These are phyloP conservation scores for Erythrobasidium yunnanense DNA, from an alignment of 768 basidiomycete species.

Conservation along the genomic window DNA sequence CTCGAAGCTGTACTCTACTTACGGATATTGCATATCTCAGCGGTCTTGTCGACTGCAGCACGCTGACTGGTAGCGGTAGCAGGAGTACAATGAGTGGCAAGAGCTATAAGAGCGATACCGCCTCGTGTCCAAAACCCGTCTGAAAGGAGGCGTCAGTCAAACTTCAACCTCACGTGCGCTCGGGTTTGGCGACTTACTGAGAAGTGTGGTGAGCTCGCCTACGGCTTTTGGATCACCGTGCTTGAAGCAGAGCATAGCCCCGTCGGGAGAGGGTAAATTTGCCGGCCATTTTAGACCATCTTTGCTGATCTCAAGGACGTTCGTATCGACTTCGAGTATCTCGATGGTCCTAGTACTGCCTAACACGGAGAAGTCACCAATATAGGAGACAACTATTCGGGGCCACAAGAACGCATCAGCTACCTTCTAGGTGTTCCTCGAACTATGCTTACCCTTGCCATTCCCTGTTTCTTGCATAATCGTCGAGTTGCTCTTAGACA, in stretches of 20 bases:
- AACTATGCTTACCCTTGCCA: slow-evolving; percentile 31
- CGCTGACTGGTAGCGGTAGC: slow-evolving; percentile 38
- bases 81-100: slow-evolving; percentile 79
- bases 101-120: slow-evolving; percentile 58
- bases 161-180: too few relatives aligned
- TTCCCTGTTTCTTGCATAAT: slow-evolving; percentile 28
- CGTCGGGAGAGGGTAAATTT: slow-evolving; percentile 56
- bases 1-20: too few relatives aligned
- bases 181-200: slow-evolving; percentile 14
- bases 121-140: slow-evolving; percentile 51
- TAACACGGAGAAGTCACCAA: slow-evolving; percentile 34
- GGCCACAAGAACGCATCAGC: neutral
- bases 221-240: slow-evolving; percentile 30
- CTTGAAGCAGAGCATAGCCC: slow-evolving; percentile 59
- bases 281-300: slow-evolving; percentile 47
- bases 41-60: slow-evolving; percentile 11
- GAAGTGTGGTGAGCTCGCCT: slow-evolving; percentile 25
- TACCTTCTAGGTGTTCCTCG: neutral
- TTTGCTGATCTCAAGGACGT: slow-evolving; percentile 28
- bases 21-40: slow-evolving; percentile 30
- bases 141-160: too few relatives aligned
- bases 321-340: slow-evolving; percentile 37
- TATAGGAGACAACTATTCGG: slow-evolving; percentile 27
- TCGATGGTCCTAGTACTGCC: slow-evolving; percentile 40
- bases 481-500: slow-evolving; percentile 6